A percentile compares a stretch with the other conserved stretches of the same genome.
Conservation (phyloP, 768 basidiomycete genomes). For the Lactifluus piperatus region DNA sequence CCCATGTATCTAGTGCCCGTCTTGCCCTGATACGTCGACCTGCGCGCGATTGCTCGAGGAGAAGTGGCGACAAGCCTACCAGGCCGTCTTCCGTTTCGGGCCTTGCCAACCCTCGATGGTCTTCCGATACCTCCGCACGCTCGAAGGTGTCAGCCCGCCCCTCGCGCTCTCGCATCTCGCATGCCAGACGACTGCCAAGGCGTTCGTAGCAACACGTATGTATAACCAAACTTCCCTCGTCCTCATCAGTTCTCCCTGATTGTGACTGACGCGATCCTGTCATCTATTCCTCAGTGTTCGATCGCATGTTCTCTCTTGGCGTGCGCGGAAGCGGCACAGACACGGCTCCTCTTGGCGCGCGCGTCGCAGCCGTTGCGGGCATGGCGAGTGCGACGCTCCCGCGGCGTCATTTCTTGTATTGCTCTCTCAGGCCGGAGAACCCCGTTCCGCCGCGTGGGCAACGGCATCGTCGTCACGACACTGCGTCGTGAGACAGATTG, state of each 20-base stretch:
- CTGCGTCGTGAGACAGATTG: not conserved
- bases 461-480: slow-evolving; percentile 9
- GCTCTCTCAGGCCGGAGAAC: slow-evolving; percentile 59
- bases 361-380: slow-evolving; percentile 57
- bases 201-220: slow-evolving; percentile 79
- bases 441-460: slow-evolving; percentile 26
- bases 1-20: slow-evolving; percentile 46
- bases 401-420: slow-evolving; percentile 78
- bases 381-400: slow-evolving; percentile 50
- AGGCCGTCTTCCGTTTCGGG: slow-evolving; percentile 80
- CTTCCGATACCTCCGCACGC: slow-evolving; percentile 80
- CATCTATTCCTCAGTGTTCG: slow-evolving; percentile 52
- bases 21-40: slow-evolving; percentile 69
- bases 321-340: slow-evolving; percentile 70
- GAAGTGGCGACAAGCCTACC: slow-evolving; percentile 87
- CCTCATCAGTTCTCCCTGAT: not conserved
- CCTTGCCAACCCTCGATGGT: slow-evolving; percentile 90
- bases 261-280: not conserved
- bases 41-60: slow-evolving; percentile 87
- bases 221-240: slow-evolving; percentile 6
- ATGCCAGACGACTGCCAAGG: slow-evolving; percentile 85
- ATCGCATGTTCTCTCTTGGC: slow-evolving; percentile 83
- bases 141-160: slow-evolving; percentile 88
- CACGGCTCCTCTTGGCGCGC: slow-evolving; percentile 48
- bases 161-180: slow-evolving; percentile 76